Base-by-base conservation (phyloP, 192 early-diverging fungal species). In the Chytriomyces hyalinus region DNA sequence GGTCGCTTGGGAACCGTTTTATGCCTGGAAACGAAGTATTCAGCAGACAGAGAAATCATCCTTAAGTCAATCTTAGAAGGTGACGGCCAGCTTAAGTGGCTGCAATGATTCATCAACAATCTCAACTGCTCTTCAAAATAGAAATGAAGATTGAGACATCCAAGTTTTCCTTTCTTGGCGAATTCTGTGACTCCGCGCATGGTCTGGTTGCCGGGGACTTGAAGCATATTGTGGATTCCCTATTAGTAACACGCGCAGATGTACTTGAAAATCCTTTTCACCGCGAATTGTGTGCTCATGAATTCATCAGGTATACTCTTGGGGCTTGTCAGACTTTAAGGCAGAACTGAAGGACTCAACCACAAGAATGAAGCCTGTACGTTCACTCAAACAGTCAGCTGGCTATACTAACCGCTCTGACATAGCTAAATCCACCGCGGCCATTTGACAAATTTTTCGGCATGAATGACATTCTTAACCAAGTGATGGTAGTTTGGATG, bases 131-230 rank as follows among this genome's bases (percentile, higher is more conserved):
- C 15, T 48, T 68, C 22, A 22, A 13, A 10, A 20, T 49, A 61
- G 71, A 73, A 15, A 73, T 73, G 71, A 73, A 60, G 70, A 82
- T 6, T n/a, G 59, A 78, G 5, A 26, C 68, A 36, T 57, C 81
- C 22, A 49, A 66, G 20, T 53, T 75, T 24, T 64, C 61, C 0
- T 87, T 90, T 43, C 65, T 93, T 6, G 20, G 26, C 6, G 47
- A 79, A 28, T 77, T 91, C 7, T 83, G 89, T 24, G 80, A 80
- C 46, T 77, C 76, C 4, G 89, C 92, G 0, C 91, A 93, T 77
- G 94, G 95, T n/a, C 94, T 92, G 80, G 92, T 93, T 0, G 88
- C 92, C 1, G 89, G 92, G 11, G 95, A 96, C 82, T 80, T 96
- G 67, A 87, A 92, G 82, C 71, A 90, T 84, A 45, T 69, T 93